Percentiles rank a stretch among this genome's conserved stretches.
phyloP scores from a whole-genome alignment of 345 rosid species.

The Carallia brachiata region DNA sequence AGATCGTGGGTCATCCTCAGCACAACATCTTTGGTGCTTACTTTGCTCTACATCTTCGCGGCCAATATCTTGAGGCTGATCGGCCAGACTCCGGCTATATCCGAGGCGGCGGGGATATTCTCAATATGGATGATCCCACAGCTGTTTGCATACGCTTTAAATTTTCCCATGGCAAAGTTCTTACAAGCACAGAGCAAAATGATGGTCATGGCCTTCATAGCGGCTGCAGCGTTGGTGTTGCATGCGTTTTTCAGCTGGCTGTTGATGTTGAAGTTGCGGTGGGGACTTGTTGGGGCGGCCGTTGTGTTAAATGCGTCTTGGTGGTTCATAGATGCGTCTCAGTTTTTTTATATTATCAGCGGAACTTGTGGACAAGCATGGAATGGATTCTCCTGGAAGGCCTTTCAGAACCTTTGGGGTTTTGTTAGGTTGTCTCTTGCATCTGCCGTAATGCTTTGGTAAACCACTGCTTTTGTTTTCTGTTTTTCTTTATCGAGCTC shows the following conservation, averaged over 20 bases:
- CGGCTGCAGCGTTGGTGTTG: conserved; percentile 51
- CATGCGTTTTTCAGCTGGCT: conserved; percentile 73
- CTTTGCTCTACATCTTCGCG: conserved; percentile 63
- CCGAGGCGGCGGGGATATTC: conserved; percentile 64
- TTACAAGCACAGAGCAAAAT: conserved; percentile 92
- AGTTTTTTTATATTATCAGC: conserved; percentile 54
- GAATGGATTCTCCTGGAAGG: conserved; percentile 75
- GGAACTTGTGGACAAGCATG: conserved; percentile 84
- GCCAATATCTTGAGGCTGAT: conserved; percentile 45
- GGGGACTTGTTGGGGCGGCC: conserved; percentile 81
- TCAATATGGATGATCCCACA: conserved; percentile 89
- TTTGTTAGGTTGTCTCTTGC: conserved; percentile 74
- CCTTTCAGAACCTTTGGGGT: conserved; percentile 69
- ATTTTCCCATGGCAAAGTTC: conserved; percentile 82
- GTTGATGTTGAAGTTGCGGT: conserved; percentile 48
- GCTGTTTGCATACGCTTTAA: conserved; percentile 65
- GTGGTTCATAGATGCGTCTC: conserved; percentile 56
- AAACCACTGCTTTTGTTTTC: conserved; percentile 10
- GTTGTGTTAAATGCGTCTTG: conserved; percentile 66
- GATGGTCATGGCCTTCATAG: conserved; percentile 71
- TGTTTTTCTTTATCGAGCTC: background rate
- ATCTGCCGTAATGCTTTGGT: conserved; percentile 96
- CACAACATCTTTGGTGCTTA: conserved; percentile 51
- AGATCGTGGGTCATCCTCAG: conserved; percentile 86
- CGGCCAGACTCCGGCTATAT: conserved; percentile 68